Percentiles rank a stretch among this genome's conserved stretches.
phyloP scores from a whole-genome alignment of 2,329 filamentous ascomycete genomes.

The Pseudocercospora eumusae region DNA sequence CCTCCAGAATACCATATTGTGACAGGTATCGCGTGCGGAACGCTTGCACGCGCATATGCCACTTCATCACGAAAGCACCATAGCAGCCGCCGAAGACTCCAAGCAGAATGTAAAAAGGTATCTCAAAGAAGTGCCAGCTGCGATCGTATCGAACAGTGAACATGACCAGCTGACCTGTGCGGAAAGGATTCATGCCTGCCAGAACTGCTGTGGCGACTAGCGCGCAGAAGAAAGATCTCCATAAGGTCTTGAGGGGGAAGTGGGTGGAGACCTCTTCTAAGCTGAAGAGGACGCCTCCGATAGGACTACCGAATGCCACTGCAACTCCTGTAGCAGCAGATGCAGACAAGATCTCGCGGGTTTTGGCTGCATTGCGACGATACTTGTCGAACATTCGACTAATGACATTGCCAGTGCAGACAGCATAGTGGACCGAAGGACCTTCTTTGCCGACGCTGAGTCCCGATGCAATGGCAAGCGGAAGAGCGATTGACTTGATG shows the following conservation, averaged over 20 bases:
- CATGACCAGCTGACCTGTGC: slow-evolving; percentile 97
- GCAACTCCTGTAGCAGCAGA: slow-evolving; percentile 93
- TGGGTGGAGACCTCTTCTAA: slow-evolving; percentile 97
- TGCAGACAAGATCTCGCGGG: slow-evolving; percentile 89
- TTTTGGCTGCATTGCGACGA: slow-evolving; percentile 86
- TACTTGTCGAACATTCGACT: slow-evolving; percentile 93
- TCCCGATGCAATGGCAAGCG: slow-evolving; percentile 89
- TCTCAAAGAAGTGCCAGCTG: slow-evolving; percentile 96
- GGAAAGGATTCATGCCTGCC: slow-evolving; percentile 94
- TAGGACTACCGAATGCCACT: slow-evolving; percentile 95
- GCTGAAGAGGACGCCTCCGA: slow-evolving; percentile 94
- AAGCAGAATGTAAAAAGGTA: slow-evolving; percentile 87
- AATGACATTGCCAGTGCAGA: slow-evolving; percentile 96
- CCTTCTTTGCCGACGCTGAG: slow-evolving; percentile 96
- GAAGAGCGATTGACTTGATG: slow-evolving; percentile 91
- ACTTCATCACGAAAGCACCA: slow-evolving; percentile 95
- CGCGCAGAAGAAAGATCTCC: slow-evolving; percentile 97
- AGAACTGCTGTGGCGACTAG: slow-evolving; percentile 90
- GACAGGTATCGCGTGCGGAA: slow-evolving; percentile 92
- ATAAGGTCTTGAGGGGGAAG: slow-evolving; percentile 95
- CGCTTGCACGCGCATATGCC: slow-evolving; percentile 86
- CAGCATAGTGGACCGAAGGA: slow-evolving; percentile 97
- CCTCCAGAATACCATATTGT: slow-evolving; percentile 82
- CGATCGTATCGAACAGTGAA: slow-evolving; percentile 96
- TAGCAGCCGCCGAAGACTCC: slow-evolving; percentile 94